Evolutionary conservation across 768 basidiomycete species (phyloP), one percentile per base, ranked within the genome.

Genomic region (Boletus eberwhitei): DNA sequence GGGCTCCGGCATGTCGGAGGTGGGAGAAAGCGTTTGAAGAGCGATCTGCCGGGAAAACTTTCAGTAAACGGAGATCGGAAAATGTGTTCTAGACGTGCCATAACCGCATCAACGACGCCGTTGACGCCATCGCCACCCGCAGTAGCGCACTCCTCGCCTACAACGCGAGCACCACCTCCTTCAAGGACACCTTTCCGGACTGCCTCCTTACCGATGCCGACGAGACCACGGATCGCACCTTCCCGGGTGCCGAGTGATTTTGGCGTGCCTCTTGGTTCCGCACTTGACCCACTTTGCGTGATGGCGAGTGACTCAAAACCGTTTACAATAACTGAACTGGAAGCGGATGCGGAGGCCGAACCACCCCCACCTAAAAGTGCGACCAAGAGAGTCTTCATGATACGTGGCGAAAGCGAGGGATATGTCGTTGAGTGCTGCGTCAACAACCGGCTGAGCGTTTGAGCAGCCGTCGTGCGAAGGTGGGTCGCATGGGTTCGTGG

Each of bases 361-460:
- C 64, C 57, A n/a, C 44, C 53, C 39, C 52, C 68, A 32, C 68
- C 67, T 39, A 93, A 79, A 2, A 98, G 83, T 0, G 94, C 93
- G 12, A 94, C 79, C 4, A 97, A 78, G 4, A 98, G 84, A 0
- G 96, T 97, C 69, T 97, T 97, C 78, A 94, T 91, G 45, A 98
- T 88, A 14, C 96, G 88, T 29, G 90, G 86, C 1, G 88, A 85
- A 14, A 95, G 81, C 0, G 88, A 86, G 1, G 93, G 90, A 69
- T 95, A 94, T 4, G 92, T 91, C n/a, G 88, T 88, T 0, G 87
- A 86, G 61, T 93, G 90, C 58, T 86, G 86, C 0, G 85, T 86
- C 58, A 93, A 77, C 2, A 98, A 75, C 54, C 86, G 85, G 3
- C 90, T 86, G 0, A 99, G 80, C 0, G 91, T 91, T 58, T 93